Evolutionary conservation across 2,329 filamentous ascomycete species (phyloP).

Genomic region (Aspergillus sp.): DNA sequence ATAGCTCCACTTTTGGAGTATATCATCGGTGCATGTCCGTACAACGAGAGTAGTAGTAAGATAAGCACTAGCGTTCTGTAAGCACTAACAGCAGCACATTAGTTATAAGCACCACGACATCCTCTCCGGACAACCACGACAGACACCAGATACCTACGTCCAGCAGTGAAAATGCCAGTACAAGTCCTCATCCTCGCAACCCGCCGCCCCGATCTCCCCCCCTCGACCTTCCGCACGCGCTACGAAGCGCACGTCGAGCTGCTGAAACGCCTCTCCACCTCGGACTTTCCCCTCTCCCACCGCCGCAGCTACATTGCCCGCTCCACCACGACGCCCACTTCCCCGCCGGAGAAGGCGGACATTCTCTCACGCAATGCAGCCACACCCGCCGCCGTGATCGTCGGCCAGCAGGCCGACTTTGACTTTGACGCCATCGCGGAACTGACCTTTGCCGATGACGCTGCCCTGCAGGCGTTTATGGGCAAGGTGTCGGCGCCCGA

Average conservation of each 20-base stretch:
- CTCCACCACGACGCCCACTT: constrained; percentile 1
- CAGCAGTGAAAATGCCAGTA: too few relatives aligned
- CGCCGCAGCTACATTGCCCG: constrained; percentile 20
- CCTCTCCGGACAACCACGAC: too few relatives aligned
- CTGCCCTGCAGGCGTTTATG: constrained; percentile 15
- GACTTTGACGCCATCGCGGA: constrained; percentile 21
- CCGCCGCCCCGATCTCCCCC: constrained; percentile 20
- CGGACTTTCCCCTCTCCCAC: constrained; percentile 20
- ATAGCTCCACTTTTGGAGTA: too few relatives aligned
- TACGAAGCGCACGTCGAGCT: constrained; percentile 22
- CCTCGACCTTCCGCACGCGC: constrained; percentile 18
- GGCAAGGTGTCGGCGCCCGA: constrained; percentile 16
- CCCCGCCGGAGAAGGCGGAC: not conserved
- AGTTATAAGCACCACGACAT: too few relatives aligned
- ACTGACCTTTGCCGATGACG: constrained; percentile 18
- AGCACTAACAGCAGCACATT: too few relatives aligned
- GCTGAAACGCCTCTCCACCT: constrained; percentile 17
- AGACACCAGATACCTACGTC: too few relatives aligned
- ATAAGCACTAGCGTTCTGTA: too few relatives aligned
- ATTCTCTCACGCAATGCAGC: constrained; percentile 14
- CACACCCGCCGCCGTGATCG: constrained; percentile 17
- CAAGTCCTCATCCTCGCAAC: too few relatives aligned
- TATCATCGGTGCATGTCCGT: too few relatives aligned
- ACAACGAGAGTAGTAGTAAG: too few relatives aligned
- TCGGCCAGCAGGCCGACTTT: constrained; percentile 19